Base-by-base conservation (phyloP, 148 eudicot genomes). In the Rheum nobile region DNA sequence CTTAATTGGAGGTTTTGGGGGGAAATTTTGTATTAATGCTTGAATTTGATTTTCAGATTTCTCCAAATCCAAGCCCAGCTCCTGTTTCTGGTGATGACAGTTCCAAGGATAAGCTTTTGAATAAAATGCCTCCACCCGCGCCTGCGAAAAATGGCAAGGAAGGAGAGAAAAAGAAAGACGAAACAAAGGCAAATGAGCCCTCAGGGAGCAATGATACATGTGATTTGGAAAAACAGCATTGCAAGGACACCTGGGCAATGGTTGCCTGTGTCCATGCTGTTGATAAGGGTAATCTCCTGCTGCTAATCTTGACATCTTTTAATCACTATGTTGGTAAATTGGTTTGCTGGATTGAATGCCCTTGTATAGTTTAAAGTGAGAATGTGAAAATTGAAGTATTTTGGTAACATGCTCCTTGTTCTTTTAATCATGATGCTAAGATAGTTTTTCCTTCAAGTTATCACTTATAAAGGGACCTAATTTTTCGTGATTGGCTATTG, bases 41-140 rank as follows among this genome's bases (percentile, higher is more conserved):
- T 71, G 48, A 41, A n/a, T 39, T 71, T 21, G 17, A 42, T 24
- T 71, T 71, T 71, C 73, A 71, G 73, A 46, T 39, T 39, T 71
- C 73, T 71, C 73, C 73, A 1, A 71, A 11, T 43, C 73, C 73
- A 43, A 71, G 73, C 73, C 48, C 73, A 5, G 31, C 48, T 21
- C 50, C 73, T 5, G 1, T 32, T 14, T 65, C 70, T 8, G 39
- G 39, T 34, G 22, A 32, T 31, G 70, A 17, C 1, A 34, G 41
- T 65, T 34, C 39, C 22, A 65, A 65, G 50, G 50, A 41, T 43
- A 71, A 71, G 50, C 9, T 2, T 17, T 24, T 31, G 32, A 43
- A 71, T 39, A 39, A 12, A 38, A 12, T 50, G 7, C 73, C 73
- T 43, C 31, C 50, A 12, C 46, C 48, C 29, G 47, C 2, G 29